Evolutionary conservation across 1,139 yeast species (phyloP), one percentile per base, ranked within the genome.

Genomic region (Suhomyces wounanorum): DNA sequence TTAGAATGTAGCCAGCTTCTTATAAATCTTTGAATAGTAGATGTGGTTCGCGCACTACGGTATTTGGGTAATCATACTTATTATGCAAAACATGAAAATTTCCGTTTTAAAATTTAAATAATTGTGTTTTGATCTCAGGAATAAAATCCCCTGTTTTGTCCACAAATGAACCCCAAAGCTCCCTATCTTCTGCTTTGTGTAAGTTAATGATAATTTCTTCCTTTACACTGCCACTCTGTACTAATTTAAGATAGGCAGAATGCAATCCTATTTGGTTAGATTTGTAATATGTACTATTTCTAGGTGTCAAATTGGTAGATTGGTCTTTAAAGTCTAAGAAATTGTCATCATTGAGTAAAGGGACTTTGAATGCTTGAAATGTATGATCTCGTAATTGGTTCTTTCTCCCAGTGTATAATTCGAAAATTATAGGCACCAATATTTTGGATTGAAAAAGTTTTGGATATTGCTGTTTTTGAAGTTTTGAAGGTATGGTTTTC

Each of bases 371-470:
- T 6, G 63, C 60, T 43, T 58, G 61, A 3, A 57, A 30, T 3
- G 63, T 56, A 48, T 66, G 70, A 40, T 66, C 69, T 40, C 70
- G 48, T 31, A 66, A 61, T 51, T 66, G 69, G 51, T 66, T 66
- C 51, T 66, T 65, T 31, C 69, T 45, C 8, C 70, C 70, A 0
- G 69, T 65, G 33, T 54, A 53, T 13, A 66, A 53, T 46, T 65
- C 62, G 35, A 64, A 50, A 7, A 63, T 50, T 0, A 63, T 49
- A 1, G 70, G 70, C 16, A 59, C 55, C 5, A 59, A 44, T 6
- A 40, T 38, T 31, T 55, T 56, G 16, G 51, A 45, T 13, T 39
- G 38, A 46, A 49, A 59, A 10, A 64, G 51, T 4, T 45, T 43
- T 5, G 64, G 64, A 44, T 58, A 62, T 17, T 45, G 40, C 8